Evolutionary conservation across 2,329 filamentous ascomycete genomes (phyloP).

Genomic region (Fusarium annulatum): DNA sequence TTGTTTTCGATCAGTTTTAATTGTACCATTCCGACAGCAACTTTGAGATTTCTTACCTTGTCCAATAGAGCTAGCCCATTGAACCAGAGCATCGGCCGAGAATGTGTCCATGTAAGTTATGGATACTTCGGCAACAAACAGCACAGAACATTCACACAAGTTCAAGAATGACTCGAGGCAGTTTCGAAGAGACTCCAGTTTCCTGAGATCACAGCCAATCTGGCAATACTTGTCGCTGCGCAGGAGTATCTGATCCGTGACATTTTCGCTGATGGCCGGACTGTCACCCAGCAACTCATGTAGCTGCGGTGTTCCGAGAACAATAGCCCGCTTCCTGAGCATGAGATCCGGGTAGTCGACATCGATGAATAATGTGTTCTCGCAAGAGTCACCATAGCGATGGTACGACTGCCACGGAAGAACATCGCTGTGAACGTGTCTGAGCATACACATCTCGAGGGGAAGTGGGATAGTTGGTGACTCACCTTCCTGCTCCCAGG

Average conservation of each 20-base stretch:
- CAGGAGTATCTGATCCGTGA: constrained; percentile 64
- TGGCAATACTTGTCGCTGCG: constrained; percentile 79
- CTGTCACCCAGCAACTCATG: constrained; percentile 48
- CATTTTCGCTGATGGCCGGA: constrained; percentile 50
- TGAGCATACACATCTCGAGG: constrained; percentile 5
- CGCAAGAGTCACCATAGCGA: constrained; percentile 69
- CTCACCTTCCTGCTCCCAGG: constrained; percentile 90
- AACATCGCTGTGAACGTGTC: constrained; percentile 74
- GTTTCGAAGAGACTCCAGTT: constrained; percentile 69
- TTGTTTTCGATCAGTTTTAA: constrained; percentile 30
- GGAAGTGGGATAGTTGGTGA: constrained; percentile 34
- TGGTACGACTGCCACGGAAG: constrained; percentile 85
- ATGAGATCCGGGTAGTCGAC: constrained; percentile 88
- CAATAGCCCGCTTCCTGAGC: constrained; percentile 75
- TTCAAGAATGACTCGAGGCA: constrained; percentile 70
- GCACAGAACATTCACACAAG: constrained; percentile 68
- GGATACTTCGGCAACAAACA: constrained; percentile 91
- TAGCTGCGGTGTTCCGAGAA: constrained; percentile 72
- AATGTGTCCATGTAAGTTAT: constrained; percentile 87
- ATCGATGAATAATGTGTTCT: constrained; percentile 77
- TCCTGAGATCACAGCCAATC: constrained; percentile 82
- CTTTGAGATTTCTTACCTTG: constrained; percentile 63
- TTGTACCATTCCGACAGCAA: neutral
- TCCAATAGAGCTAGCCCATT: constrained; percentile 79
- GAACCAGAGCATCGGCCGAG: constrained; percentile 78